Evolutionary conservation across 2,329 filamentous ascomycete genomes (phyloP).

Genomic region (Xylariomycetidae sp.): DNA sequence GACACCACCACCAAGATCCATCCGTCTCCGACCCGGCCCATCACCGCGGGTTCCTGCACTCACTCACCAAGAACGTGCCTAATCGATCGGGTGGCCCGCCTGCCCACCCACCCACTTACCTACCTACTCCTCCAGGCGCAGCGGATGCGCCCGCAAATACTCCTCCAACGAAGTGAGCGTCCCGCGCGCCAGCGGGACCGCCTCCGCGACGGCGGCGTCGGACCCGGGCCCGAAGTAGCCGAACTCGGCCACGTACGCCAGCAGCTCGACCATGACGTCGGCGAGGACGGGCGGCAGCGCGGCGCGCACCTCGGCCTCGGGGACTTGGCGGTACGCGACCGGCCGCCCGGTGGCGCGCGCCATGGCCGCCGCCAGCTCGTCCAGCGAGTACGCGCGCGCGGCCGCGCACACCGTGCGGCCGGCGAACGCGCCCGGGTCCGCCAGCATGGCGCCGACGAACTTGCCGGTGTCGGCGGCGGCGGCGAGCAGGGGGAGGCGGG

Average conservation of each 20-base stretch:
- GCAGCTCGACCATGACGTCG: conserved; percentile 6
- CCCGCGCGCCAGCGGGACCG: conserved; percentile 7
- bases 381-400: conserved; percentile 28
- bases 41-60: too few species aligned
- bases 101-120: too few species aligned
- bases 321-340: conserved; percentile 13
- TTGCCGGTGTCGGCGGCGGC: conserved; percentile 37
- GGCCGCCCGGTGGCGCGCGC: conserved; percentile 33
- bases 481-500: conserved; percentile 38
- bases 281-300: conserved; percentile 1
- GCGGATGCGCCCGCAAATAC: too few species aligned
- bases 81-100: too few species aligned
- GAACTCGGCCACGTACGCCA: conserved; percentile 4
- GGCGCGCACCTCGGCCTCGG: conserved; percentile 8
- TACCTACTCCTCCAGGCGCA: too few species aligned
- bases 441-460: conserved; percentile 34
- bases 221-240: conserved; percentile 9
- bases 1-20: too few species aligned
- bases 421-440: conserved; percentile 34
- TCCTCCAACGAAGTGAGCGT: conserved; percentile 11
- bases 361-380: conserved; percentile 34
- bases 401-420: conserved; percentile 40
- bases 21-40: too few species aligned
- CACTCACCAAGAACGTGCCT: too few species aligned
- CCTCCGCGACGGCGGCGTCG: conserved; percentile 7